Evolutionary conservation across 208 protist genomes (phyloP), one percentile per base, ranked within the genome.

Genomic region (Phytomonas francai): DNA sequence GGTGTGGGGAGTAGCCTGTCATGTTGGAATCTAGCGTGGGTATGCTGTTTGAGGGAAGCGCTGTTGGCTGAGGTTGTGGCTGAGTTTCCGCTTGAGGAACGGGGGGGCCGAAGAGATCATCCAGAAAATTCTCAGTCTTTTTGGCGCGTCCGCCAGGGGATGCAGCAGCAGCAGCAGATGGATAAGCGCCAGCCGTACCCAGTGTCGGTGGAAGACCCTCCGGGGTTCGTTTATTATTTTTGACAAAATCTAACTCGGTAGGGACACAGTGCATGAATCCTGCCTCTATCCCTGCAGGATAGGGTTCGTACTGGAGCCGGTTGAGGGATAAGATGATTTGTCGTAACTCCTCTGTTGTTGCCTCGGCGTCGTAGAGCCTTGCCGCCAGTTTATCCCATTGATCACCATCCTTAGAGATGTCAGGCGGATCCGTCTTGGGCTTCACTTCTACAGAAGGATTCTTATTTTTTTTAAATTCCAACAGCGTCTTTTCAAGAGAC

Each of bases 241-340:
- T 67, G 22, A 94, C 73, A 74, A 94, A 94, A 25, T 72, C 67
- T n/a, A 94, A 77, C 72, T 91, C 79, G 67, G 84, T 89, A 4
- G 89, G 89, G 42, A 88, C 79, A 19, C 83, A 79, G 67, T 91
- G 81, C 74, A 84, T 77, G 71, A 85, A 81, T 59, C 81, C 84
- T 1, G 78, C 77, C 68, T 94, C 89, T 31, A 81, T 71, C 33
- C 85, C 89, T 4, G 89, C 84, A 3, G 77, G 85, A 73, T 94
- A 94, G 3, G 89, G 89, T 54, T 85, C 84, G 76, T 87, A 92
- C 73, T 94, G 89, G 19, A 94, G 73, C 30, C 84, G 82, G 68
- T 94, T 94, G 29, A 94, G 80, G 12, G 84, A 70, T 54, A 94
- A 75, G 34, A 94, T 42, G 9, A 70, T 84, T 71, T 83, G 80